Conservation (phyloP, 208 protist genomes). For the Trypanosoma avium region DNA sequence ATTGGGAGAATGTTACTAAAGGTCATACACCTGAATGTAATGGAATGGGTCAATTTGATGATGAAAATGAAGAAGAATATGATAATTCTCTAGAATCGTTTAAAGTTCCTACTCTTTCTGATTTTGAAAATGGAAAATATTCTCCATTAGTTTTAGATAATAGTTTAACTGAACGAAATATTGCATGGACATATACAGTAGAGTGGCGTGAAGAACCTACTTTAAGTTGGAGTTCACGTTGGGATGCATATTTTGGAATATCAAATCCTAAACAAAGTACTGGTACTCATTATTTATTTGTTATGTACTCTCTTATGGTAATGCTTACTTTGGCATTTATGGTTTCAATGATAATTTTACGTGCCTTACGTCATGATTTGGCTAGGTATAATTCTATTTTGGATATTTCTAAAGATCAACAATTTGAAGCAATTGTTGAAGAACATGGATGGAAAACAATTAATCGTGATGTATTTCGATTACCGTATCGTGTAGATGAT, state of each 20-base stretch:
- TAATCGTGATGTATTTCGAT: slow-evolving; percentile 87
- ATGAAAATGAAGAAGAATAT: slow-evolving; percentile 1
- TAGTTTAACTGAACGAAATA: neutral
- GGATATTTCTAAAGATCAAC: neutral
- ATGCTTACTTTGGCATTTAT: slow-evolving; percentile 91
- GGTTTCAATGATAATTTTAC: slow-evolving; percentile 93
- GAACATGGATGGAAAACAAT: slow-evolving; percentile 91
- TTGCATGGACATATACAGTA: slow-evolving; percentile 43
- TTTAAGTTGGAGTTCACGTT: slow-evolving; percentile 86
- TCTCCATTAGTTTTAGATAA: slow-evolving; percentile 7
- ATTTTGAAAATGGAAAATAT: neutral
- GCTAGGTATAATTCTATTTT: slow-evolving; percentile 50
- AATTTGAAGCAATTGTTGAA: slow-evolving; percentile 46
- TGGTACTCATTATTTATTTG: slow-evolving; percentile 89
- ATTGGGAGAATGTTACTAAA: neutral
- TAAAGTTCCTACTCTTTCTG: neutral
- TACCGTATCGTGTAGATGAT: slow-evolving; percentile 45
- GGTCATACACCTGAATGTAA: neutral
- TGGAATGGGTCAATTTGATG: neutral
- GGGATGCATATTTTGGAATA: slow-evolving; percentile 86
- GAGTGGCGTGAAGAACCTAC: slow-evolving; percentile 31
- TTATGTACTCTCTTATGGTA: slow-evolving; percentile 93
- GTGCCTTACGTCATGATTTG: slow-evolving; percentile 91
- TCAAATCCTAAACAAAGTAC: slow-evolving; percentile 39
- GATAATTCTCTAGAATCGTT: neutral